Evolutionary conservation across 805 yeast species (phyloP), one percentile per base, ranked within the genome.

Genomic region (Pichia nanzhaoensis): DNA sequence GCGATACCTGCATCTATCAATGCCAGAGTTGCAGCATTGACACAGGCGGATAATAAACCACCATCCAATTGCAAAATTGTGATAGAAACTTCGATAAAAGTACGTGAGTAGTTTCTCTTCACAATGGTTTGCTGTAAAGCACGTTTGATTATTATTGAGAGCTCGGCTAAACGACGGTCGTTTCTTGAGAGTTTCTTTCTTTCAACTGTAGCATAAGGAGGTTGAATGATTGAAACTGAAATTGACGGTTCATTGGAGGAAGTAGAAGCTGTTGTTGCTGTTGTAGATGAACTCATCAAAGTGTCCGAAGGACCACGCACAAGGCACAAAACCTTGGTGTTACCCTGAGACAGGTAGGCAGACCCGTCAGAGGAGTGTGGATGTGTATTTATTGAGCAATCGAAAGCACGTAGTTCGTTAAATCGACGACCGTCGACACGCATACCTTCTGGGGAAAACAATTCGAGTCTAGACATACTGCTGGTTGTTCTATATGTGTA

Each of bases 1-100:
- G 96, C 84, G 38, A 93, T 82, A 41, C 98, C 98, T 2, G 98
- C 97, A 65, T 93, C 98, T 30, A 93, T 79, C 37, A 93, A 70
- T 0, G 96, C 97, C 55, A 93, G 67, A 1, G 96, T 87, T 36
- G 86, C 77, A 9, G 97, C 86, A 60, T 93, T 93, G 36, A 87
- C 73, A 52, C 93, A 78, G 1, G 84, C 73, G 0, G 95, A 77
- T 51, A 91, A 63, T 21, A 91, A 59, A 0, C 95, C 95, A 33
- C 99, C 99, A 58, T 93, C 99, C 57, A 88, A 87, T 13, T 88
- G 80, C 43, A 93, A 68, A 0, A 93, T 89, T 52, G 86, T 85
- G 6, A 90, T 68, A 37, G 77, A 75, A 6, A 91, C 74, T 35
- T 77, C 77, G n/a, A 93, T 85, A 33, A 79, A 71, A 0, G 97